Evolutionary conservation across 306 rosid species (phyloP).

Genomic region (Rosa multiflora): DNA sequence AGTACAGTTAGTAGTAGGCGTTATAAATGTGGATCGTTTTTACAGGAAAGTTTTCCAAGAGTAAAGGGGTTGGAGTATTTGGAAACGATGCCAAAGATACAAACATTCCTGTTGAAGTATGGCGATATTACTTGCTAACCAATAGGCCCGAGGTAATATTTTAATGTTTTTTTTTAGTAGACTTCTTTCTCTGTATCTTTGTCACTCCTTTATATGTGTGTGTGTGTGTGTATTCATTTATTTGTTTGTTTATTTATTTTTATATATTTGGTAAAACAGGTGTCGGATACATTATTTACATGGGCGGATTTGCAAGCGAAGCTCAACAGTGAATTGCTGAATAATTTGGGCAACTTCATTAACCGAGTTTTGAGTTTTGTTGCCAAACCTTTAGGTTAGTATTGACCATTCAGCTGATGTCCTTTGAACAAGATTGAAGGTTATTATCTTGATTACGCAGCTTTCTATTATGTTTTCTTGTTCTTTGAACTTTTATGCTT

Average conservation of each 20-base stretch:
- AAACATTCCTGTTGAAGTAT: conserved; percentile 86
- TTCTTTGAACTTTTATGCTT: background rate
- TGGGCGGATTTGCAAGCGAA: conserved; percentile 97
- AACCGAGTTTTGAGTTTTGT: conserved; percentile 90
- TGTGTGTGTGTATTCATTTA: no score
- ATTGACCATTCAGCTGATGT: no score
- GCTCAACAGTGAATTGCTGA: conserved; percentile 81
- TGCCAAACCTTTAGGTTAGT: conserved; percentile 99
- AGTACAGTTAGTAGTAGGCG: background rate
- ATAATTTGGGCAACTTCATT: conserved; percentile 88
- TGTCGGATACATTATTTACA: conserved; percentile 83
- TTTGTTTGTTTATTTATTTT: background rate
- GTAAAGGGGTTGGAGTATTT: conserved; percentile 91
- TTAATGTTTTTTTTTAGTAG: conserved; percentile 1
- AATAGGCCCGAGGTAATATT: conserved; percentile 91
- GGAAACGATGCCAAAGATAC: conserved; percentile 98
- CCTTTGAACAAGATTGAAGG: no score
- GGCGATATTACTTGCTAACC: conserved; percentile 95
- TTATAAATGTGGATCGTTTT: conserved; percentile 1
- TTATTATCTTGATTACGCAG: background rate
- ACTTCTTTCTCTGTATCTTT: background rate
- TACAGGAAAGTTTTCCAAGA: conserved; percentile 94
- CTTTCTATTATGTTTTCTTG: background rate
- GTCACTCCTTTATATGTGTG: background rate
- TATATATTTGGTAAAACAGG: conserved; percentile 41